Percentiles rank a stretch among this genome's conserved stretches.
phyloP scores from a whole-genome alignment of 768 basidiomycete genomes.

The Tricholoma furcatifolium region DNA sequence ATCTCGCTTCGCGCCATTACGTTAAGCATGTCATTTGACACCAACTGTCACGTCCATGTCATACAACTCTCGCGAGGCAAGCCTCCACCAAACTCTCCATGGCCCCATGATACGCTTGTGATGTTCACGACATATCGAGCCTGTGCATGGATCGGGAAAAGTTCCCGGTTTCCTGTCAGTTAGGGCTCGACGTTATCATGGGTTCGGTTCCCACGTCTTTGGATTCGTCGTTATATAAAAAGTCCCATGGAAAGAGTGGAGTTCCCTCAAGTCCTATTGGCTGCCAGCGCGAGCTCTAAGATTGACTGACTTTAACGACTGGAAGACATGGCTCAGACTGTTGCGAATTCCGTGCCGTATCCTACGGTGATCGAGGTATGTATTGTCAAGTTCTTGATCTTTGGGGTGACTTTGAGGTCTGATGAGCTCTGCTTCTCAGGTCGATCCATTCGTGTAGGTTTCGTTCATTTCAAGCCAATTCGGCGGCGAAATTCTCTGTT shows the following conservation, averaged over 20 bases:
- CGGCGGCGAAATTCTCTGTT: not conserved
- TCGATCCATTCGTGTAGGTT: constrained; percentile 69
- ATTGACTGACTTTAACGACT: not conserved
- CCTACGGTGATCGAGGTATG: constrained; percentile 58
- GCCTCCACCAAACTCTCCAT: not conserved
- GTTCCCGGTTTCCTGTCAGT: too few species aligned
- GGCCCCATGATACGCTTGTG: constrained; percentile 5
- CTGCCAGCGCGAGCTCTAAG: too few species aligned
- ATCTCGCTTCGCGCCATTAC: too few species aligned
- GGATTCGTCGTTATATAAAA: constrained; percentile 2
- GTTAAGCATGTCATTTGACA: too few species aligned
- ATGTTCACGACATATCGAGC: not conserved
- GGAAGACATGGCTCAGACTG: constrained; percentile 55
- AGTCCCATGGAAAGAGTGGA: not conserved
- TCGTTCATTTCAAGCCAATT: not conserved
- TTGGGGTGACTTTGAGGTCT: not conserved
- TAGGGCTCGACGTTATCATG: not conserved
- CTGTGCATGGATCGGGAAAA: not conserved
- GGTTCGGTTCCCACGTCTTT: constrained; percentile 9
- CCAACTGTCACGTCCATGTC: too few species aligned
- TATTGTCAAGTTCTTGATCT: not conserved
- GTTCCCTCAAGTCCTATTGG: too few species aligned
- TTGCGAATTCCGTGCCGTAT: constrained; percentile 58
- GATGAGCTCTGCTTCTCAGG: constrained; percentile 31
- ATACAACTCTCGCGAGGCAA: too few species aligned